phyloP scores from a whole-genome alignment of 2,329 filamentous ascomycete genomes.

The Trichoderma atrobrunneum region DNA sequence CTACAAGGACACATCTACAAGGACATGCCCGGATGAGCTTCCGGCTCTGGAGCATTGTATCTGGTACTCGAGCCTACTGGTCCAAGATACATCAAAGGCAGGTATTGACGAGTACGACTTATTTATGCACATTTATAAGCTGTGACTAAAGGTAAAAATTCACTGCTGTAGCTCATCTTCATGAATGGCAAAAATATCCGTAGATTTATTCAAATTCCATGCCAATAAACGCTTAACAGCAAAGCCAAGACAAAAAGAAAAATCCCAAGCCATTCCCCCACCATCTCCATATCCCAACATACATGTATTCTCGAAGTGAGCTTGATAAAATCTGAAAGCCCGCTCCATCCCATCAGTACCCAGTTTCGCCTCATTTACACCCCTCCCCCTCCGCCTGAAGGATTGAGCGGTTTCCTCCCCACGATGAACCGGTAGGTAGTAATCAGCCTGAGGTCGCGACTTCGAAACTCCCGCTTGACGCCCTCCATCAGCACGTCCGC shows the following conservation, averaged over 20 bases:
- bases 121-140: not conserved
- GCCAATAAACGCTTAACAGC: not conserved
- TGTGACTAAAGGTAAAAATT: not conserved
- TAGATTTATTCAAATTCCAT: not conserved
- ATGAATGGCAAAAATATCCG: not conserved
- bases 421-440: constrained; percentile 36
- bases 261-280: not conserved
- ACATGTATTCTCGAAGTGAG: not conserved
- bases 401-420: constrained; percentile 27
- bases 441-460: constrained; percentile 33
- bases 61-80: not conserved
- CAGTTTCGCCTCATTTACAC: not conserved
- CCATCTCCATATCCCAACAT: not conserved
- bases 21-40: not conserved
- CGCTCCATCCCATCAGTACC: not conserved
- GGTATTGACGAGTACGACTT: not conserved
- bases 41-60: not conserved
- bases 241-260: not conserved
- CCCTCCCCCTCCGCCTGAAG: not conserved
- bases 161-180: not conserved
- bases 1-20: not conserved
- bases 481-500: constrained; percentile 42
- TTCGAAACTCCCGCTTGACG: constrained; percentile 38
- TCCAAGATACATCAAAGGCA: not conserved
- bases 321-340: not conserved